Conservation (phyloP, 257 asterid species). For the Solanum virginianum region DNA sequence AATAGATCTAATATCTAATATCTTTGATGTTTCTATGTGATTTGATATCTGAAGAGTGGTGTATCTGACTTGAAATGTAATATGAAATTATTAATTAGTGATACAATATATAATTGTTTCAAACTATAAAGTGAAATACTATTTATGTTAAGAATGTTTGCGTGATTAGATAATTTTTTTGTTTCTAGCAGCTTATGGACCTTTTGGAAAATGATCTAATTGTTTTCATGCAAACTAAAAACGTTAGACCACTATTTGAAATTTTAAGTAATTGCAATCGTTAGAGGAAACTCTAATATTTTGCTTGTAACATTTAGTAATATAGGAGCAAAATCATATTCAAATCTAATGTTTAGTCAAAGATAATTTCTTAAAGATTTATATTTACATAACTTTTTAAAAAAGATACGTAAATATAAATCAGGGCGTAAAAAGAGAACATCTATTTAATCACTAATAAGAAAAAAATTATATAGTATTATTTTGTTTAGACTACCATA, state of each 20-base stretch:
- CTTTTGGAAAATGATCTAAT: not conserved
- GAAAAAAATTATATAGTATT: not conserved
- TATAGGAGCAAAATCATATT: not conserved
- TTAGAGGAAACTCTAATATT: not conserved
- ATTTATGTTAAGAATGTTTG: not conserved
- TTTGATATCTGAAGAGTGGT: not conserved
- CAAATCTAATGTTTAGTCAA: not conserved
- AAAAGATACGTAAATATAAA: not conserved
- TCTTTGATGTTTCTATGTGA: not conserved
- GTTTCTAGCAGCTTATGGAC: not conserved
- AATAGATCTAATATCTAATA: not conserved
- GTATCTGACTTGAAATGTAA: too few relatives aligned
- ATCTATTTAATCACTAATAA: not conserved
- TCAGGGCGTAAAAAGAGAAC: not conserved
- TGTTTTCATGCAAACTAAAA: not conserved
- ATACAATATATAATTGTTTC: not conserved
- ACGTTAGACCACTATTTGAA: not conserved
- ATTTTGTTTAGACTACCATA: not conserved
- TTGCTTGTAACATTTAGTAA: not conserved
- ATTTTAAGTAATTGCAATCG: not conserved
- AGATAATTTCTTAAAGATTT: not conserved
- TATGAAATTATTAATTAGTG: not conserved
- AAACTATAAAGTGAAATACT: not conserved
- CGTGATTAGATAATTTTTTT: not conserved
- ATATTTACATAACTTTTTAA: not conserved